Evolutionary conservation across 2,329 filamentous ascomycete species (phyloP).

Genomic region (Aspergillus fructus): DNA sequence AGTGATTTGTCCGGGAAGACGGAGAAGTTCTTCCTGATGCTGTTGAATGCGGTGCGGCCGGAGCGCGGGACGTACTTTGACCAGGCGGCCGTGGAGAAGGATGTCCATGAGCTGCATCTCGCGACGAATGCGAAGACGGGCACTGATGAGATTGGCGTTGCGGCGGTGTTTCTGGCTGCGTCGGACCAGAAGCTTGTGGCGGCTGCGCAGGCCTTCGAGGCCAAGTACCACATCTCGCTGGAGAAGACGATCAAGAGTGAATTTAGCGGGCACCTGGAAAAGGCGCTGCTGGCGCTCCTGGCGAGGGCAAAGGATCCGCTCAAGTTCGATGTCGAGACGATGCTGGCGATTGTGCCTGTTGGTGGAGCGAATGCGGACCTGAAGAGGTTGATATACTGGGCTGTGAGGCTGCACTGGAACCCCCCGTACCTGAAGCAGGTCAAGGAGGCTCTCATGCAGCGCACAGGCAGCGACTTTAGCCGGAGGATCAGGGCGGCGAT

Average conservation of each 20-base stretch:
- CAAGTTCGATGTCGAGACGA: constrained; percentile 69
- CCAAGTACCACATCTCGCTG: constrained; percentile 61
- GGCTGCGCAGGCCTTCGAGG: constrained; percentile 68
- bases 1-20: constrained; percentile 77
- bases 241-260: constrained; percentile 46
- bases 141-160: constrained; percentile 74
- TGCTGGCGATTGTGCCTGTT: constrained; percentile 77
- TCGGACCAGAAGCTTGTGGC: constrained; percentile 77
- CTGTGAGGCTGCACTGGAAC: constrained; percentile 73
- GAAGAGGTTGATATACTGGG: constrained; percentile 26
- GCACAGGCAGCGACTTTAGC: constrained; percentile 7
- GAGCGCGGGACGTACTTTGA: constrained; percentile 71
- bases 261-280: constrained; percentile 81
- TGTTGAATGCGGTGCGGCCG: constrained; percentile 66
- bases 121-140: constrained; percentile 69
- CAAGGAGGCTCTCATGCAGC: constrained; percentile 52
- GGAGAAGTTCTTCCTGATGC: constrained; percentile 76
- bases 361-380: constrained; percentile 57
- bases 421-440: constrained; percentile 66
- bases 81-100: constrained; percentile 68
- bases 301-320: constrained; percentile 69
- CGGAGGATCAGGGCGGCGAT: neutral
- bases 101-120: constrained; percentile 70
- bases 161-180: constrained; percentile 67
- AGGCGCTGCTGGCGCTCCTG: constrained; percentile 72